Conservation (phyloP, 2,329 filamentous ascomycete species). For the Aspergillus thermomutatus region DNA sequence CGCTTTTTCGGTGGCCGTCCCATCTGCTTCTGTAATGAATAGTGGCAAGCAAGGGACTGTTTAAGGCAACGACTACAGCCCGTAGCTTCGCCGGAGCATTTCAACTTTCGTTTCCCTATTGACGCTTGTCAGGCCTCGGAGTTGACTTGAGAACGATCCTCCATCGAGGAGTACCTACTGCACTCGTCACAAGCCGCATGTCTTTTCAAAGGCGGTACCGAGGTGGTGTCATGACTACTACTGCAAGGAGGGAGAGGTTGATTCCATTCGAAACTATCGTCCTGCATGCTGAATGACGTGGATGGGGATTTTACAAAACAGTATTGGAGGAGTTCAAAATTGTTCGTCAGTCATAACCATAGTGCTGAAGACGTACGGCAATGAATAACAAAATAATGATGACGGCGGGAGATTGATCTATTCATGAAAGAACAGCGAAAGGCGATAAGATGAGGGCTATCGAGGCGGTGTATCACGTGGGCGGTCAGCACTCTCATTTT, state of each 20-base stretch:
- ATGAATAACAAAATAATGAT: background rate
- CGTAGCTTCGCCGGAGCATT: slow-evolving; percentile 45
- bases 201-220: slow-evolving; percentile 33
- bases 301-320: background rate
- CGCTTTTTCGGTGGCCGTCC: slow-evolving; percentile 45
- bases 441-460: slow-evolving; percentile 20
- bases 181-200: slow-evolving; percentile 50
- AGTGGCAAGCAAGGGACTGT: slow-evolving; percentile 42
- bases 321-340: background rate
- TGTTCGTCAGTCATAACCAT: background rate
- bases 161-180: slow-evolving; percentile 33
- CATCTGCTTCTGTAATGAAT: slow-evolving; percentile 49
- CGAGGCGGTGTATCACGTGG: slow-evolving; percentile 35
- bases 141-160: background rate
- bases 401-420: background rate
- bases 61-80: slow-evolving; percentile 44
- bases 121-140: slow-evolving; percentile 14
- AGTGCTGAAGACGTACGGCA: background rate
- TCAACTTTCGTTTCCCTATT: slow-evolving; percentile 46
- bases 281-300: slow-evolving; percentile 8
- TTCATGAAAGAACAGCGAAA: slow-evolving; percentile 11
- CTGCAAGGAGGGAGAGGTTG: slow-evolving; percentile 3
- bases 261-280: slow-evolving; percentile 9
- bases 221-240: slow-evolving; percentile 7
- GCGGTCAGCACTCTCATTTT: slow-evolving; percentile 27